Conservation (phyloP, 495 filamentous ascomycete species). For the Gamarada debralockiae region DNA sequence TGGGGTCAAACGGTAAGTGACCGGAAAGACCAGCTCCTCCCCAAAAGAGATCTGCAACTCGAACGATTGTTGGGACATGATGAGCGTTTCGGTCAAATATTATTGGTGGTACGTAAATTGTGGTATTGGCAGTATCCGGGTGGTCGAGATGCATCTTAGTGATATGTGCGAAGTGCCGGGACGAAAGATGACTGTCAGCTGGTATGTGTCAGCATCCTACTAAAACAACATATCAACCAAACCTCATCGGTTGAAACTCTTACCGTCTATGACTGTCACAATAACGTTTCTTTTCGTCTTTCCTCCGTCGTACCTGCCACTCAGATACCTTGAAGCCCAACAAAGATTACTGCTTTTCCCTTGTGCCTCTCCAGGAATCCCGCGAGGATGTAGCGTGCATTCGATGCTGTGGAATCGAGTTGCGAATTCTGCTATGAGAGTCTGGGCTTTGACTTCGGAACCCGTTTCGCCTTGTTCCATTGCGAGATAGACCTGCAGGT, state of each 20-base stretch:
- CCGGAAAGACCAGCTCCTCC: conserved; percentile 62
- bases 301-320: no score
- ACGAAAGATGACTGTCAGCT: conserved; percentile 66
- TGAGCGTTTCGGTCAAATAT: conserved; percentile 70
- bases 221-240: no score
- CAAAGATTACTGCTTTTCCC: conserved; percentile 66
- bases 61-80: conserved; percentile 58
- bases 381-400: no score
- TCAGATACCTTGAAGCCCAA: no score
- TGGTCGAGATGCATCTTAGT: conserved; percentile 53
- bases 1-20: conserved; percentile 52
- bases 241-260: no score
- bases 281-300: conserved; percentile 47
- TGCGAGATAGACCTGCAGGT: conserved; percentile 60
- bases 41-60: conserved; percentile 67
- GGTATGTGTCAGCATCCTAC: no score
- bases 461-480: conserved; percentile 61
- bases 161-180: conserved; percentile 60
- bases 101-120: conserved; percentile 62
- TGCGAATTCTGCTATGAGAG: conserved; percentile 52
- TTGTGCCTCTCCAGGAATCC: no score
- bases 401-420: no score
- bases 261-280: conserved; percentile 67
- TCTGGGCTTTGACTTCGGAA: conserved; percentile 48
- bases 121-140: conserved; percentile 51